These are phyloP conservation scores for Brassica juncea DNA, from an alignment of 345 rosid species.

Conservation along the genomic window DNA sequence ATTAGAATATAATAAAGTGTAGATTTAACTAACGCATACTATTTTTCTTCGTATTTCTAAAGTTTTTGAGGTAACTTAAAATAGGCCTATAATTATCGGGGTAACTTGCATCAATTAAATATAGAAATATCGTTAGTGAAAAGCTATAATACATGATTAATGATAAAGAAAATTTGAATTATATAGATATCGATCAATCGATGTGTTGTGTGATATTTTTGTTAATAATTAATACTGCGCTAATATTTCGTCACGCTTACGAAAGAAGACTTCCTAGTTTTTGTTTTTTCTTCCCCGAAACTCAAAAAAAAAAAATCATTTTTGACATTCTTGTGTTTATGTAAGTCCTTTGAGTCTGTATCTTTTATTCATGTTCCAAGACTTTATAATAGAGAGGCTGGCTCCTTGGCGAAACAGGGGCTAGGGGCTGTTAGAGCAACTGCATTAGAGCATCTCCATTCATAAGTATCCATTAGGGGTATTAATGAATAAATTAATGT, in stretches of 20 bases:
- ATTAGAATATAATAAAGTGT: conserved; percentile 3
- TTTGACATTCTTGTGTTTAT: neutral
- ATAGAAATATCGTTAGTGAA: neutral
- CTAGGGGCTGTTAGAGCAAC: no score
- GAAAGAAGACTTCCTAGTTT: conserved; percentile 10
- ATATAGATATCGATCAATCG: neutral
- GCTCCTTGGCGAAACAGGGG: no score
- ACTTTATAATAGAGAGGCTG: no score
- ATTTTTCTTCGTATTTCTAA: neutral
- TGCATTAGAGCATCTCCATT: no score
- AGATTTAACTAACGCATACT: neutral
- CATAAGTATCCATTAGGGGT: no score
- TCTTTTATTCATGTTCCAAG: no score
- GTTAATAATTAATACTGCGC: conserved; percentile 42
- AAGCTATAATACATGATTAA: neutral
- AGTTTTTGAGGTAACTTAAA: conserved; percentile 9
- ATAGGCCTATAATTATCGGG: neutral
- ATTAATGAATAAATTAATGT: no score
- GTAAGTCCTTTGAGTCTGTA: no score
- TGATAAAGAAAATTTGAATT: neutral
- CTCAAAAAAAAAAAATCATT: conserved; percentile 12
- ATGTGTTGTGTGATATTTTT: neutral
- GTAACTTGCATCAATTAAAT: neutral
- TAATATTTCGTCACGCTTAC: conserved; percentile 67
- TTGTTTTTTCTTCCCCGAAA: neutral